Percentiles rank a stretch among this genome's conserved stretches.
Evolutionary conservation across 345 rosid species (phyloP).

Genomic region (Brassica rapa): DNA sequence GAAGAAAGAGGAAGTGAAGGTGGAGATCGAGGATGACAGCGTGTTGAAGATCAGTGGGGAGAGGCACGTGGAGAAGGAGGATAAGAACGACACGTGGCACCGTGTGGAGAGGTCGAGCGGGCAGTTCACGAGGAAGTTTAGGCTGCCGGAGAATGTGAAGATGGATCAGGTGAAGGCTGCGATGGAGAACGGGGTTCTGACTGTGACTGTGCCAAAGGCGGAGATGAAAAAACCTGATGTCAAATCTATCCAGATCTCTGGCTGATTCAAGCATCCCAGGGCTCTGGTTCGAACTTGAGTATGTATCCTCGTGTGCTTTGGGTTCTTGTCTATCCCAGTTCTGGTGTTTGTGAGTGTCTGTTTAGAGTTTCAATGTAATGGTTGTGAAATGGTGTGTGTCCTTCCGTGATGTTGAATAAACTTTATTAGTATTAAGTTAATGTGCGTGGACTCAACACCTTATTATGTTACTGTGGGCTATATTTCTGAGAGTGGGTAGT

Average conservation of each 20-base stretch:
- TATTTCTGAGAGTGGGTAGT: no score
- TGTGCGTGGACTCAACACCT: no score
- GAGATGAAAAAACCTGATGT: slow-evolving; percentile 42
- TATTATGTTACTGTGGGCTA: no score
- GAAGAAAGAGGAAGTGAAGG: slow-evolving; percentile 49
- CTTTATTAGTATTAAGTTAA: neutral
- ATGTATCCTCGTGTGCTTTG: neutral
- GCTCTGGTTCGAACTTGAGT: neutral
- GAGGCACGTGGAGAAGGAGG: slow-evolving; percentile 43
- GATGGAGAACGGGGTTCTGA: slow-evolving; percentile 59
- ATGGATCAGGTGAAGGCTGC: slow-evolving; percentile 50
- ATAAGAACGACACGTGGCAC: slow-evolving; percentile 42
- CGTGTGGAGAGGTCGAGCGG: slow-evolving; percentile 38
- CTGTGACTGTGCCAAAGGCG: slow-evolving; percentile 50
- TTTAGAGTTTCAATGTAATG: neutral
- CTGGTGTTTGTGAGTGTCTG: neutral
- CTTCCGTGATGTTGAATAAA: neutral
- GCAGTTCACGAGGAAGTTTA: slow-evolving; percentile 37
- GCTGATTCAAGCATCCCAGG: slow-evolving; percentile 1
- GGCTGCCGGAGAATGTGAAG: slow-evolving; percentile 43
- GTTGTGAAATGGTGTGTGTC: neutral
- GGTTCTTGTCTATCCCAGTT: neutral
- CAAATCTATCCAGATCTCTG: slow-evolving; percentile 55
- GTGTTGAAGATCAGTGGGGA: slow-evolving; percentile 44
- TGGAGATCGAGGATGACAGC: slow-evolving; percentile 46